Evolutionary conservation across 139 green algal species (phyloP), one percentile per base, ranked within the genome.

Genomic region (Chlorella sp.): DNA sequence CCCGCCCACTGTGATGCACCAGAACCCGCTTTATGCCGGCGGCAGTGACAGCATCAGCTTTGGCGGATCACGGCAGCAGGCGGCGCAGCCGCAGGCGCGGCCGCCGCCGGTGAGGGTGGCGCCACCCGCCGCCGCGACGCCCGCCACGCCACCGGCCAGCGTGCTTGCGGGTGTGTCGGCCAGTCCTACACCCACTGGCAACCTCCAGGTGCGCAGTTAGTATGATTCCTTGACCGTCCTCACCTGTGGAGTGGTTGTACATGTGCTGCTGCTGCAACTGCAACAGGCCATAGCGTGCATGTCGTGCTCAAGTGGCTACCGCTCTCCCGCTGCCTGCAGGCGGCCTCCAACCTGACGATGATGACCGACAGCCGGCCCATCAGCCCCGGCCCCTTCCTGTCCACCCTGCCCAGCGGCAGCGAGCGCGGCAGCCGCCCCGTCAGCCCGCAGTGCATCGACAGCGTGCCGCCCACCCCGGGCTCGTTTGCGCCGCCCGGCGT

Each of bases 381-480:
- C 55, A 86, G 81, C 69, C 81, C 81, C 0, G 81, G 69, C 5
- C 69, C 56, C 51, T 86, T 86, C 56, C 56, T 68, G 12, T 80
- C 81, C 38, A 63, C 69, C 56, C 25, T 73, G n/a, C 38, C n/a
- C 55, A 80, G 69, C 56, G 26, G 81, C 70, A 39, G 64, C 20
- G 41, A 44, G 70, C 70, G 34, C 68, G n/a, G 21, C 69, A 80
- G 81, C 69, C 81, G 81, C 51, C 81, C 81, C 16, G 55, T 86
- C 56, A 86, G 69, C 81, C 81, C 81, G 34, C 81, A 73, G 55
- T 86, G 55, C 41, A 56, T 80, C 55, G 78, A 86, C 39, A 83
- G 78, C 78, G 20, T 26, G 36, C 81, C 81, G 36, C 69, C 69
- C 36, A 86, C 69, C 3, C 81, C 81, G 11, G 69, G 67, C 68